Evolutionary conservation across 495 filamentous ascomycete species (phyloP).

Genomic region (Neohortaea acidophila): DNA sequence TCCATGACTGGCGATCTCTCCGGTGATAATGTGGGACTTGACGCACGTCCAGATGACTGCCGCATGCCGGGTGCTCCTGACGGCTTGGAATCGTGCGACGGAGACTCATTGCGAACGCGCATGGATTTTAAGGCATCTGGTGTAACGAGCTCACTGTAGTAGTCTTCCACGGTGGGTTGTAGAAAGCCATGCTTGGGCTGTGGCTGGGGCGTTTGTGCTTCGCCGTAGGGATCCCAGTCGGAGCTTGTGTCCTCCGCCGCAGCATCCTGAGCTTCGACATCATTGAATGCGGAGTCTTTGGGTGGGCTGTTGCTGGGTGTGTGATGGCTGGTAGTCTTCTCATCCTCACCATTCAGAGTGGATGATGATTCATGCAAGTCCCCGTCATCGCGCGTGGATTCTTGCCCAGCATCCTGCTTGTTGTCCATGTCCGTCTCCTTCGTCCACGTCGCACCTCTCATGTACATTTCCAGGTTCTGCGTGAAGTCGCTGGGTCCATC

Average conservation of each 20-base stretch:
- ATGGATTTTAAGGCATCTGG: not conserved
- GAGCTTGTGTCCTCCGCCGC: not conserved
- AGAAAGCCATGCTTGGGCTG: slow-evolving; percentile 9
- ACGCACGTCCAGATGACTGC: slow-evolving; percentile 7
- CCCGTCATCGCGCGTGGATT: not conserved
- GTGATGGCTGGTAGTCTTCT: slow-evolving; percentile 9
- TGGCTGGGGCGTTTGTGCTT: slow-evolving; percentile 8
- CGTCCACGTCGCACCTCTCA: slow-evolving; percentile 15
- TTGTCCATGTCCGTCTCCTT: slow-evolving; percentile 8
- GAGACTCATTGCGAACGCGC: not conserved
- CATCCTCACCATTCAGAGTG: slow-evolving; percentile 1
- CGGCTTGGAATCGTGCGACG: slow-evolving; percentile 1
- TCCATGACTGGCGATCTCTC: slow-evolving; percentile 9
- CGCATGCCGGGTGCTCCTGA: too few species aligned
- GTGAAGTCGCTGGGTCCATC: slow-evolving; percentile 29
- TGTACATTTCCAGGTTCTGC: slow-evolving; percentile 26
- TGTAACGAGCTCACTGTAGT: slow-evolving; percentile 14
- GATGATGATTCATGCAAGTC: not conserved
- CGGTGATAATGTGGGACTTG: slow-evolving; percentile 12
- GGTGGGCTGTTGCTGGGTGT: slow-evolving; percentile 14
- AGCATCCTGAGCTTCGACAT: not conserved
- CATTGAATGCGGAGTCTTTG: slow-evolving; percentile 8
- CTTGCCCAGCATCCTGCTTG: too few species aligned
- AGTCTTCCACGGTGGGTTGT: slow-evolving; percentile 19
- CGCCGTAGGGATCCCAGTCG: slow-evolving; percentile 14